Base-by-base conservation (phyloP, 1,284 basidiomycete genomes). In the Cutaneotrichosporon cutaneum region DNA sequence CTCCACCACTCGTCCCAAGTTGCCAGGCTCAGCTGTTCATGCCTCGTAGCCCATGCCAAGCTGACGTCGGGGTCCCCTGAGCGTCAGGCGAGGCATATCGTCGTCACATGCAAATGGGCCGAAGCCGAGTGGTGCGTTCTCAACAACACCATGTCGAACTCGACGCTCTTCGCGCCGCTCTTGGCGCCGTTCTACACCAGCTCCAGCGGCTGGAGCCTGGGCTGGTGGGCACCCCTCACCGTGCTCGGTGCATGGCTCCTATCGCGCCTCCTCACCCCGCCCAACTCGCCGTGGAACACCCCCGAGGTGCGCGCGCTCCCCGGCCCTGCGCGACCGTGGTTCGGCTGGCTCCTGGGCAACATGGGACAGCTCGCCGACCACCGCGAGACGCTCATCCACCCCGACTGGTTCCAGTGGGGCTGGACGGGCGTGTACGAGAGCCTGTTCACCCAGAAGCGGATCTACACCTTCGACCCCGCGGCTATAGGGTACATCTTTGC, bases 401-500 rank as follows among this genome's bases (percentile, higher is more conserved):
- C 18, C 9, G 14, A 11, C 1, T 30, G 24, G 16, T 52, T 56
- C 32, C 26, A 47, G 26, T 65, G 65, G 48, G 69, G 69, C 13
- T 60, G 62, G 14, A 71, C 71, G 4, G 58, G 61, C 44, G 61
- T 66, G 13, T 72, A 72, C 60, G 64, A 63, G 35, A 57, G 66
- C 22, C 27, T 74, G 33, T 63, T 75, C 30, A 67, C 65, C 36
- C 32, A 39, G 18, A 65, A 62, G 35, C 79, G 86, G 21, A 80
- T 89, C 57, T 81, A 86, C 77, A 85, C 85, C 21, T 83, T 82
- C 47, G 88, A 89, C 73, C 83, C 84, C 0, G 76, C 80, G 26
- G 86, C 87, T 0, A 75, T 89, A 26, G 80, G 83, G 6, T 83
- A 87, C 65, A 84, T 90, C 58, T 82, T 89, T 55, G 79, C 80